Conservation (phyloP, 345 rosid genomes). For the Stellera chamaejasme region DNA sequence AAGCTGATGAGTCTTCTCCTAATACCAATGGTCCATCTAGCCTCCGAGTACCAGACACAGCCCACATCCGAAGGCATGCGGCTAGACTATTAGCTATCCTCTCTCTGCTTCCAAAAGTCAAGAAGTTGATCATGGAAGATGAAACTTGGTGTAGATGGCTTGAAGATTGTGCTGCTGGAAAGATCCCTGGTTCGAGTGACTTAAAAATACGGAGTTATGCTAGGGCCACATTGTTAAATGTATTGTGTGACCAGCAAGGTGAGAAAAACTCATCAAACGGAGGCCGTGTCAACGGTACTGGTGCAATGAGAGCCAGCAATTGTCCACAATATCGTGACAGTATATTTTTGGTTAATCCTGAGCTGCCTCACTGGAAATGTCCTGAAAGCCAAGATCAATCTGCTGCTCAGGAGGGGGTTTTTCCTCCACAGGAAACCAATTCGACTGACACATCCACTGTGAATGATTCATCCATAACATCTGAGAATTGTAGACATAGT, state of each 20-base stretch:
- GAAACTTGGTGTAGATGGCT: conserved; percentile 83
- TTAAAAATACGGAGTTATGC: conserved; percentile 87
- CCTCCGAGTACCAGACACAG: conserved; percentile 80
- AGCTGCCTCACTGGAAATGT: conserved; percentile 74
- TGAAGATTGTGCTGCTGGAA: conserved; percentile 85
- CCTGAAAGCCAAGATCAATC: conserved; percentile 31
- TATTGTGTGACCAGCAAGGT: conserved; percentile 46
- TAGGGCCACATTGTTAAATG: conserved; percentile 67
- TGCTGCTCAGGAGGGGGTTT: conserved; percentile 16
- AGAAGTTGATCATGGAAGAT: conserved; percentile 60
- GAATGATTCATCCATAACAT: conserved; percentile 21
- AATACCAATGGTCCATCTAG: conserved; percentile 42
- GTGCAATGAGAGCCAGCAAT: conserved; percentile 24
- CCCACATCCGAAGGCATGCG: conserved; percentile 89
- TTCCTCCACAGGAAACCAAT: conserved; percentile 22
- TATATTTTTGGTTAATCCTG: conserved; percentile 82
- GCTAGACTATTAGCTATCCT: conserved; percentile 79
- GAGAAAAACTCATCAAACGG: conserved; percentile 22
- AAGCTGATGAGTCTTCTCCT: conserved; percentile 33
- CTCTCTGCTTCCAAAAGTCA: conserved; percentile 71
- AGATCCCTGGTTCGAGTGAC: conserved; percentile 66
- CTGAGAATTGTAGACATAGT: conserved; percentile 21
- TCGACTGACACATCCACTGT: conserved; percentile 17
- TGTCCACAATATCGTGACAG: conserved; percentile 69
- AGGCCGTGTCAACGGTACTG: conserved; percentile 24